Evolutionary conservation across 1,139 yeast species (phyloP).

Genomic region (Ogataea hybrid): DNA sequence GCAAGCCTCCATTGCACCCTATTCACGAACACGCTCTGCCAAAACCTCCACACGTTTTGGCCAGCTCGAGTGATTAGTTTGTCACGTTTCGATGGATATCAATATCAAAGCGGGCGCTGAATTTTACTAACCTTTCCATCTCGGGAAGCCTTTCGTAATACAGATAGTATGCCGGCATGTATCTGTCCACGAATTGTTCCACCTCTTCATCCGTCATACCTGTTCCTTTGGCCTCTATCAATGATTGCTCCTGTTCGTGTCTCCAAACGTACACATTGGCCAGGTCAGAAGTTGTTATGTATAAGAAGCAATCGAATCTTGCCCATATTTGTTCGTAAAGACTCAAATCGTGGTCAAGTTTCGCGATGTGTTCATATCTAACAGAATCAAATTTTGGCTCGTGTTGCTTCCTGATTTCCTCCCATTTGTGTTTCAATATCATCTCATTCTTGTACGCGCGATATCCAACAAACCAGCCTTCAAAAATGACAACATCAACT

Average conservation of each 20-base stretch:
- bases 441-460: conserved; percentile 40
- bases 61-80: not conserved
- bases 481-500: conserved; percentile 69
- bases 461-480: conserved; percentile 96
- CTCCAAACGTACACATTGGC: conserved; percentile 79
- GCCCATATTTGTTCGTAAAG: conserved; percentile 59
- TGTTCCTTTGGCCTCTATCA: conserved; percentile 50
- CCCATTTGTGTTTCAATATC: conserved; percentile 25
- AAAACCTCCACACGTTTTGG: not conserved
- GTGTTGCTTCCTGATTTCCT: conserved; percentile 9
- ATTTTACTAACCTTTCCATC: conserved; percentile 24
- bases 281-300: conserved; percentile 56
- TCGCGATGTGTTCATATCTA: conserved; percentile 29
- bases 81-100: conserved; percentile 28
- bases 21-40: not conserved
- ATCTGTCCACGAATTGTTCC: conserved; percentile 65
- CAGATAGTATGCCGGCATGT: conserved; percentile 80
- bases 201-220: conserved; percentile 86
- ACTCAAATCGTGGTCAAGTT: conserved; percentile 49
- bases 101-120: conserved; percentile 33
- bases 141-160: conserved; percentile 50
- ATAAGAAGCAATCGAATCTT: conserved; percentile 56
- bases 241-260: conserved; percentile 73
- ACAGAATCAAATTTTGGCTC: conserved; percentile 29
- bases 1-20: not conserved